These are phyloP conservation scores for Yamadazyma paraphyllophila DNA, from an alignment of 805 yeast species.

Conservation along the genomic window DNA sequence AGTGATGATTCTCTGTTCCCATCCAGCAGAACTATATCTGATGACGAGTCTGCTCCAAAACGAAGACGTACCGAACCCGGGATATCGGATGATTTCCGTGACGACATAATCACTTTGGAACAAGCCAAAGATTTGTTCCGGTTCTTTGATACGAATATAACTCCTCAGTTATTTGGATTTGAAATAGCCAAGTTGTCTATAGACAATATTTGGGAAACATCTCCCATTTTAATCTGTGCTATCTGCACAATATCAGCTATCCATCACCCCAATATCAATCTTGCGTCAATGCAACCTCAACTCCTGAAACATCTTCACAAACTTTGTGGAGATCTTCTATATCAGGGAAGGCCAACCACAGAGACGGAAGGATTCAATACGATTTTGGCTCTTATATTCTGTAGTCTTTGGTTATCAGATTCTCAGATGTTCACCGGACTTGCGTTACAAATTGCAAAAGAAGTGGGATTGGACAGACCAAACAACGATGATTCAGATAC, in stretches of 20 bases:
- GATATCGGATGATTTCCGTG: slow-evolving; percentile 33
- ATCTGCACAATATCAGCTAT: slow-evolving; percentile 62
- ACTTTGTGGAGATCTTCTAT: slow-evolving; percentile 33
- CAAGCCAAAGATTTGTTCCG: slow-evolving; percentile 50
- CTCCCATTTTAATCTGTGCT: slow-evolving; percentile 59
- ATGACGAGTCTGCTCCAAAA: slow-evolving; percentile 4
- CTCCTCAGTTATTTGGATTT: slow-evolving; percentile 68
- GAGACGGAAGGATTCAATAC: slow-evolving; percentile 56
- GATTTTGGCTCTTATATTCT: slow-evolving; percentile 60
- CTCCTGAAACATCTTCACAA: slow-evolving; percentile 32
- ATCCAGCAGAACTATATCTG: slow-evolving; percentile 3
- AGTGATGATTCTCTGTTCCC: slow-evolving; percentile 4
- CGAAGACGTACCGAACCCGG: background rate
- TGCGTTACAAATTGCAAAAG: slow-evolving; percentile 65
- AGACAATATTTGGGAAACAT: slow-evolving; percentile 49
- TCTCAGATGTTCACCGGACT: slow-evolving; percentile 64
- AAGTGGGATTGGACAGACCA: slow-evolving; percentile 44
- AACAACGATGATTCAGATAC: slow-evolving; percentile 2
- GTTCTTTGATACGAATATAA: slow-evolving; percentile 52
- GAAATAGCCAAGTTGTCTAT: slow-evolving; percentile 50
- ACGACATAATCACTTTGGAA: slow-evolving; percentile 31
- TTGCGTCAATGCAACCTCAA: slow-evolving; percentile 24
- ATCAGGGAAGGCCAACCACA: slow-evolving; percentile 36
- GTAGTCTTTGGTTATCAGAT: slow-evolving; percentile 68
- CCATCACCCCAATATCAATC: slow-evolving; percentile 47